These are phyloP conservation scores for Naganishia friedmannii DNA, from an alignment of 768 basidiomycete species.

Conservation along the genomic window DNA sequence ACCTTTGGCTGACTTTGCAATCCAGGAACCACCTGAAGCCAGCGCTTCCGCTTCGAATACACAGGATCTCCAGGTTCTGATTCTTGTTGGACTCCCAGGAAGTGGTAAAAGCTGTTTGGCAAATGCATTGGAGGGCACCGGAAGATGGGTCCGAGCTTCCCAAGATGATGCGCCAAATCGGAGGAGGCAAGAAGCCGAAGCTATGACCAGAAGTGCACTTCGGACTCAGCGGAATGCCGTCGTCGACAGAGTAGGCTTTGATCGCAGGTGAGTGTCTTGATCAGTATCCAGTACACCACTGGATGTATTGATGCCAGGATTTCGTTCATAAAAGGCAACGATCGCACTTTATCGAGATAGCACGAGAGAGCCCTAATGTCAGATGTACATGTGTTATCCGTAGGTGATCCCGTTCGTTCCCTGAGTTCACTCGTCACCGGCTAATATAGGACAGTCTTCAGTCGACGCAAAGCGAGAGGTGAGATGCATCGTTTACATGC, in stretches of 20 bases:
- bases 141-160: conserved; percentile 48
- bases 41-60: background rate
- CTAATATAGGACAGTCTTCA: background rate
- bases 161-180: conserved; percentile 48
- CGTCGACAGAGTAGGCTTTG: conserved; percentile 48
- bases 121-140: conserved; percentile 31
- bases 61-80: conserved; percentile 32
- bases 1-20: background rate
- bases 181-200: conserved; percentile 46
- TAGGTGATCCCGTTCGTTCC: background rate
- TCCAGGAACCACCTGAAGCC: background rate
- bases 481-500: background rate
- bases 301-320: background rate
- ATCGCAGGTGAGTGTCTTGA: conserved; percentile 39
- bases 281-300: background rate
- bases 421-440: background rate
- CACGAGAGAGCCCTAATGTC: conserved; percentile 31
- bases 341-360: conserved; percentile 46
- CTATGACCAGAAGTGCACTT: conserved; percentile 36
- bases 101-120: conserved; percentile 49
- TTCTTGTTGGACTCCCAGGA: conserved; percentile 48
- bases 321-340: conserved; percentile 39
- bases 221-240: conserved; percentile 39
- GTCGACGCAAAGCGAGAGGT: conserved; percentile 24
- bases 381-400: conserved; percentile 31